Base-by-base conservation (phyloP, 2,329 filamentous ascomycete genomes). In the Hymenoscyphus scutula region DNA sequence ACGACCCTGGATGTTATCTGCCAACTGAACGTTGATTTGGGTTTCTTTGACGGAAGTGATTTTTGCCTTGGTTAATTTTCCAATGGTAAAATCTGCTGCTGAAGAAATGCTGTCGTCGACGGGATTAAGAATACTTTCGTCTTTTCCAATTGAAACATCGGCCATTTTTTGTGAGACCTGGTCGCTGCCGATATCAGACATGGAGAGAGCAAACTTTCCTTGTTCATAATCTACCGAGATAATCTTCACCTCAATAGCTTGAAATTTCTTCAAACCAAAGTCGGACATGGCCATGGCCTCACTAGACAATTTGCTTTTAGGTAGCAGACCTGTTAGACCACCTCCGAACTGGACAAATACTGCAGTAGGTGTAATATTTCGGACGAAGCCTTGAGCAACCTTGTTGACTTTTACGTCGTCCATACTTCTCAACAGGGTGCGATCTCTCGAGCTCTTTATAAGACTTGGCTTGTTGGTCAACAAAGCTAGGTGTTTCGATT, bases 341-440 rank as follows among this genome's bases (percentile, higher is more conserved):
- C 88, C 89, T 48, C 88, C 86, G 74, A 97, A 97, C 72, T 96
- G 89, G n/a, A 97, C 84, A 71, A 97, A 98, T 11, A 93, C 82
- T 53, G 90, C 92, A 8, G 89, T 90, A 1, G 85, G 79, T 0
- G 91, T 93, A 59, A 97, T 89, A 71, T 95, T 96, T 64, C 89
- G 88, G 29, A 99, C 86, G 70, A 94, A 97, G 5, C 93, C 94
- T 63, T 86, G 84, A 7, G 92, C 83, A 27, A 86, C 78, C 37
- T 84, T 81, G 32, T 90, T 90, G 66, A 89, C 82, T 66, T 86
- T 84, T 23, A 92, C 82, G 67, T 94, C 86, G 25, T 89, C 87
- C 61, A 95, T 89, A 53, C 77, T 83, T 19, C 82, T 82, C n/a
- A 96, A 80, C 13, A 98, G 81, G 59, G 82, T 85, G n/a, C 85